Percentiles rank a stretch among this genome's conserved stretches.
phyloP scores from a whole-genome alignment of 129 eudicot species.

The Oenanthe sinensis region DNA sequence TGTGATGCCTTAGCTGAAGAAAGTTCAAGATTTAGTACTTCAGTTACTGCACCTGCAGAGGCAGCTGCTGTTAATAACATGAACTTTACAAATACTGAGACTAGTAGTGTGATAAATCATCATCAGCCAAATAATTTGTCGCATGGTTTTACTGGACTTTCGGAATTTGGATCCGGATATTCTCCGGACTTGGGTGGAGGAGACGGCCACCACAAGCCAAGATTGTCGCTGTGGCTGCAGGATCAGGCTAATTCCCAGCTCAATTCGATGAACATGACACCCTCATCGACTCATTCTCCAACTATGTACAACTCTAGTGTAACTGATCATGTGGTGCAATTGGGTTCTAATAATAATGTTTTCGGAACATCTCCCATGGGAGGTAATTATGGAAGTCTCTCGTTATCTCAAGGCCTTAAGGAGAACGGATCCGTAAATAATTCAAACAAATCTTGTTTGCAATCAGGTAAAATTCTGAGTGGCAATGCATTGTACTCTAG shows the following conservation, averaged over 20 bases:
- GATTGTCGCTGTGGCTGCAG: slow-evolving; percentile 60
- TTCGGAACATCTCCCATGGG: slow-evolving; percentile 52
- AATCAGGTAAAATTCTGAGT: neutral
- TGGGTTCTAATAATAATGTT: slow-evolving; percentile 24
- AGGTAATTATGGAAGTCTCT: slow-evolving; percentile 15
- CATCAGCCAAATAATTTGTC: slow-evolving; percentile 31
- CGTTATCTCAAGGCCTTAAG: slow-evolving; percentile 2
- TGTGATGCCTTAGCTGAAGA: slow-evolving; percentile 94
- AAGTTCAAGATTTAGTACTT: slow-evolving; percentile 48
- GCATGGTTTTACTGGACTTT: slow-evolving; percentile 45
- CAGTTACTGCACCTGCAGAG: slow-evolving; percentile 17
- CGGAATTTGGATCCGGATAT: slow-evolving; percentile 34
- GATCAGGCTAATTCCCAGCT: slow-evolving; percentile 61
- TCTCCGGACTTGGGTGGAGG: slow-evolving; percentile 27
- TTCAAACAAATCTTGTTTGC: neutral
- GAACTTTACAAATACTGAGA: slow-evolving; percentile 44
- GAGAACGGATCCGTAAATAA: slow-evolving; percentile 7
- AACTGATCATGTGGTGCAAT: slow-evolving; percentile 44
- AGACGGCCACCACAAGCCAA: slow-evolving; percentile 51
- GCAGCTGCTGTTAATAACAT: slow-evolving; percentile 30
- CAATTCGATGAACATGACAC: slow-evolving; percentile 29
- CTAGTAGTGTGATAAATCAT: slow-evolving; percentile 26
- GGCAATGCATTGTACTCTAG: slow-evolving; percentile 31
- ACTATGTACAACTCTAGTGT: slow-evolving; percentile 38
- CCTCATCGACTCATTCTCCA: slow-evolving; percentile 27